Conservation (phyloP, 345 rosid species). For the Salix suchowensis region DNA sequence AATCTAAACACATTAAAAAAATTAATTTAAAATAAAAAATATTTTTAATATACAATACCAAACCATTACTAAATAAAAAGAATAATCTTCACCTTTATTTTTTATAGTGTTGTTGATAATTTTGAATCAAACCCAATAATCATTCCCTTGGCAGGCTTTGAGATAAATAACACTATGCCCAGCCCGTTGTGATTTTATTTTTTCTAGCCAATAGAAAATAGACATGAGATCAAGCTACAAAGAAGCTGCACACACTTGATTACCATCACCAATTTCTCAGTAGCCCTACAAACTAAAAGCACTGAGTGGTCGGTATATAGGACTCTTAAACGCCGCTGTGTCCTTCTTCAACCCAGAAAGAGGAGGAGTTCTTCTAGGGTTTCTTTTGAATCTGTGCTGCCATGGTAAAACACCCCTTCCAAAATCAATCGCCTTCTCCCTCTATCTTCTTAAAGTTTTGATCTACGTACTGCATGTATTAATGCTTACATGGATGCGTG, state of each 20-base stretch:
- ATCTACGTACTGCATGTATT: not conserved
- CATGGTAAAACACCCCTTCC: slow-evolving; percentile 12
- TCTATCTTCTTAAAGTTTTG: not conserved
- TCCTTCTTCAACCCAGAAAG: too few species aligned
- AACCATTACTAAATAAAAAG: too few species aligned
- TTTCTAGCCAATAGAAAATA: not conserved
- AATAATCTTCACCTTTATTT: too few species aligned
- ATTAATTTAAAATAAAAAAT: too few species aligned
- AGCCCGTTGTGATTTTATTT: too few species aligned
- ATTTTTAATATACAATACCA: too few species aligned
- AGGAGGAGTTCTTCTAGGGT: slow-evolving; percentile 2
- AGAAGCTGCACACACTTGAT: not conserved
- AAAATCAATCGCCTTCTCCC: not conserved
- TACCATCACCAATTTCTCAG: not conserved
- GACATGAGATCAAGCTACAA: not conserved
- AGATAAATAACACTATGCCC: too few species aligned
- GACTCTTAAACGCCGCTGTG: not conserved
- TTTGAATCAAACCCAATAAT: too few species aligned
- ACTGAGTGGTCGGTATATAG: slow-evolving; percentile 3
- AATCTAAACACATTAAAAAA: too few species aligned
- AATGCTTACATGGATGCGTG: not conserved
- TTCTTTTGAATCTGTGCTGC: slow-evolving; percentile 19
- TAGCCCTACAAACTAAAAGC: slow-evolving; percentile 11
- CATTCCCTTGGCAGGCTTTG: too few species aligned
- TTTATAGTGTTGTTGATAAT: too few species aligned